Percentiles rank a stretch among this genome's conserved stretches.
Evolutionary conservation across 306 rosid genomes (phyloP).

Genomic region (Senna tora): DNA sequence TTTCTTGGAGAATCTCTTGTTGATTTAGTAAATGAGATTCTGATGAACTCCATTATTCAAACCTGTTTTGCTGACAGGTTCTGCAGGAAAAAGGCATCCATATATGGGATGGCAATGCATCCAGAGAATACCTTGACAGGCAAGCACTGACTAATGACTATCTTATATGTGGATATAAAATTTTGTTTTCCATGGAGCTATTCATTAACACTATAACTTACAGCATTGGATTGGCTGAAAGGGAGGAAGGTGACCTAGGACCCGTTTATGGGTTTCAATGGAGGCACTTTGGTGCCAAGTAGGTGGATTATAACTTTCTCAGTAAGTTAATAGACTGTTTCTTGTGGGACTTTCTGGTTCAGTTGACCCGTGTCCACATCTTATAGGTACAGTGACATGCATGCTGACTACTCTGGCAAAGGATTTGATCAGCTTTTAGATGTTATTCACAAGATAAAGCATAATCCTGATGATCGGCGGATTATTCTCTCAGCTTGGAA

Average conservation of each 20-base stretch:
- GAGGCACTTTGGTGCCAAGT: conserved; percentile 99
- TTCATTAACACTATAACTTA: conserved; percentile 32
- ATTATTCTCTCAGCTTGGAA: conserved; percentile 97
- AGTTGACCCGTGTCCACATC: conserved; percentile 32
- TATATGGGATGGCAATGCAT: conserved; percentile 97
- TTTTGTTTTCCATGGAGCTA: conserved; percentile 24
- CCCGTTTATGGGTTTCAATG: conserved; percentile 98
- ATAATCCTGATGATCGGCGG: conserved; percentile 87
- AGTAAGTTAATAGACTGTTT: conserved; percentile 11
- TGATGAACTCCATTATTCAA: conserved; percentile 29
- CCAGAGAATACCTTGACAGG: conserved; percentile 96
- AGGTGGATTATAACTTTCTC: conserved; percentile 43
- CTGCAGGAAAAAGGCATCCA: conserved; percentile 88
- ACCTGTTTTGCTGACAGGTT: conserved; percentile 56
- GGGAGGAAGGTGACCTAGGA: conserved; percentile 97
- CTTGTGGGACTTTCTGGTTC: background rate
- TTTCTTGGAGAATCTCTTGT: conserved; percentile 23
- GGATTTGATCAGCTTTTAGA: conserved; percentile 94
- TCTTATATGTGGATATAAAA: conserved; percentile 15
- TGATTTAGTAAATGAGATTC: conserved; percentile 21
- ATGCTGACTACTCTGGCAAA: conserved; percentile 90
- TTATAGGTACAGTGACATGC: conserved; percentile 90
- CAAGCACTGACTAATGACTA: conserved; percentile 45
- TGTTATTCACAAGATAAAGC: conserved; percentile 83
- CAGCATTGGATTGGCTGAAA: conserved; percentile 84